Conservation (phyloP, 2,329 filamentous ascomycete genomes). For the Colletotrichum eremochloae region DNA sequence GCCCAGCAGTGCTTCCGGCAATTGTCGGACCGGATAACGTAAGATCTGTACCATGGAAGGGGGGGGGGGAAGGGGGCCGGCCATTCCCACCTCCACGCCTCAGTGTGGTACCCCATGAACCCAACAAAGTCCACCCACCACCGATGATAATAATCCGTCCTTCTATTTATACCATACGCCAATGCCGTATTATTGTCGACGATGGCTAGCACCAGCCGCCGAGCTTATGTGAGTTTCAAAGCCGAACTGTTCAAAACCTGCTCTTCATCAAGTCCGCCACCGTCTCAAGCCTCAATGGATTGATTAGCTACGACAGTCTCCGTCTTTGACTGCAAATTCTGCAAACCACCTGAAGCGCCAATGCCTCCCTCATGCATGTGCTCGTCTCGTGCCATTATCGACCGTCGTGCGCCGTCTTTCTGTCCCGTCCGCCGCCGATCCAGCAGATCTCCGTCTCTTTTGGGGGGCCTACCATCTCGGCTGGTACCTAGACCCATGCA, state of each 20-base stretch:
- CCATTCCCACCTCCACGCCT: not conserved
- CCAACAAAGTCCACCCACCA: not conserved
- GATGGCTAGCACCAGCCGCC: not conserved
- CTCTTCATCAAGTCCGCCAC: not conserved
- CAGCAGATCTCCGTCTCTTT: slow-evolving; percentile 25
- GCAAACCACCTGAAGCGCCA: not conserved
- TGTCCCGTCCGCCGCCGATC: slow-evolving; percentile 31
- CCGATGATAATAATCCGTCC: no score
- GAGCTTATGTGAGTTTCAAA: not conserved
- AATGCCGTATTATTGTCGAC: no score
- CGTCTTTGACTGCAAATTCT: not conserved
- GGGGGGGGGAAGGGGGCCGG: no score
- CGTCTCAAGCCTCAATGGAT: not conserved
- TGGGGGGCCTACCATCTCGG: not conserved
- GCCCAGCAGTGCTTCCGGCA: slow-evolving; percentile 17
- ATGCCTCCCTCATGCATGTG: not conserved
- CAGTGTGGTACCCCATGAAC: not conserved
- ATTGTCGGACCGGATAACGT: slow-evolving; percentile 3
- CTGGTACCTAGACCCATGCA: no score
- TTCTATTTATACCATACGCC: not conserved
- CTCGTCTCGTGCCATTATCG: slow-evolving; percentile 8
- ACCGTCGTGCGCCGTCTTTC: not conserved
- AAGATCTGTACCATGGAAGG: no score
- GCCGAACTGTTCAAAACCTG: not conserved
- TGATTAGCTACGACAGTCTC: not conserved